Evolutionary conservation across 2,329 filamentous ascomycete genomes (phyloP).

Genomic region (Akanthomyces muscarius): DNA sequence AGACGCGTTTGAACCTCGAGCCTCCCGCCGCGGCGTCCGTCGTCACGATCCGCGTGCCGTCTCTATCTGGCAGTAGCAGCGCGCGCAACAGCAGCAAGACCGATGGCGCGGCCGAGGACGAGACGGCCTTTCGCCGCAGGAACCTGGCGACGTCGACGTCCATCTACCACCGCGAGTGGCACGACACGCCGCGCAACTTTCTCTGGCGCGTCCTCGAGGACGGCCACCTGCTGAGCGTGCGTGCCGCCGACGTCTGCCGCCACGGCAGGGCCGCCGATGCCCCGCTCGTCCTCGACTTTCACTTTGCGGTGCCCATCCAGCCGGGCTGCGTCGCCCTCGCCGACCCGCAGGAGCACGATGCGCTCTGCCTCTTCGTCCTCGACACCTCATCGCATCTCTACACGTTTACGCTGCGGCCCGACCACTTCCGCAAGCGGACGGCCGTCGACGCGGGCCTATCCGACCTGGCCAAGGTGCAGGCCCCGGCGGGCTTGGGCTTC

Average conservation of each 20-base stretch:
- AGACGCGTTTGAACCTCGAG: conserved; percentile 81
- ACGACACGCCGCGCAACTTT: conserved; percentile 76
- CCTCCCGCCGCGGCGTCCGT: conserved; percentile 64
- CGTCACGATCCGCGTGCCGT: conserved; percentile 65
- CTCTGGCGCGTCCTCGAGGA: conserved; percentile 87
- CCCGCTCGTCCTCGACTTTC: conserved; percentile 70
- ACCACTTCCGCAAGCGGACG: conserved; percentile 69
- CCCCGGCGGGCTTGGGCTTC: conserved; percentile 69
- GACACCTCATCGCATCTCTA: conserved; percentile 77
- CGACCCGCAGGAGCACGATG: conserved; percentile 73
- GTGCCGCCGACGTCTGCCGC: conserved; percentile 75
- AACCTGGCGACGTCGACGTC: conserved; percentile 75
- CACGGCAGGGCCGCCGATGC: conserved; percentile 62
- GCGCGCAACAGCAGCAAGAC: conserved; percentile 38
- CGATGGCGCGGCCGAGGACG: conserved; percentile 54
- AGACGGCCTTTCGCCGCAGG: conserved; percentile 66
- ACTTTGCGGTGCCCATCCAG: conserved; percentile 69
- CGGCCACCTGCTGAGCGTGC: conserved; percentile 74
- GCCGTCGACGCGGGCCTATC: conserved; percentile 69
- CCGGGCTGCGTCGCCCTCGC: conserved; percentile 77
- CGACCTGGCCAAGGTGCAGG: conserved; percentile 71
- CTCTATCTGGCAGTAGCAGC: conserved; percentile 45
- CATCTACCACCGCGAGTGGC: conserved; percentile 76
- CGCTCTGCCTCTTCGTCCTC: conserved; percentile 73
- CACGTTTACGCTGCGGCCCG: conserved; percentile 75